These are phyloP conservation scores for Gossypium herbaceum DNA, from an alignment of 345 rosid genomes.

Conservation along the genomic window DNA sequence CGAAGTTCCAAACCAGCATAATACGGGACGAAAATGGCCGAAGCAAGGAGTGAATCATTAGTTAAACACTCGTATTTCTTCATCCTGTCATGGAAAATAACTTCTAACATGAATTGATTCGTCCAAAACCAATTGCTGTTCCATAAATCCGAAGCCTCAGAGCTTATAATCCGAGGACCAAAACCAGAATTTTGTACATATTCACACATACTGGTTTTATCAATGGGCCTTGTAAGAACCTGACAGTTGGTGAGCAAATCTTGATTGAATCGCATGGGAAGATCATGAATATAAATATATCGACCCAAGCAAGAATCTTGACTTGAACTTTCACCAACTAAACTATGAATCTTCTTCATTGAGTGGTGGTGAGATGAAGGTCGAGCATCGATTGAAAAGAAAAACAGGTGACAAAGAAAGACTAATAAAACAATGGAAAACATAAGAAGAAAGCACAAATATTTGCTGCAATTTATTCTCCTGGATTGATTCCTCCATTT, in stretches of 20 bases:
- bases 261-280: constrained; percentile 36
- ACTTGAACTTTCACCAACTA: too few species aligned
- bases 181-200: constrained; percentile 33
- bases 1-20: constrained; percentile 44
- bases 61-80: constrained; percentile 40
- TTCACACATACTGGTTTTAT: constrained; percentile 33
- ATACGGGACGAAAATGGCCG: constrained; percentile 41
- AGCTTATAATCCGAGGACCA: constrained; percentile 29
- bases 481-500: constrained; percentile 9
- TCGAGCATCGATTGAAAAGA: too few species aligned
- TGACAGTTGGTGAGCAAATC: constrained; percentile 32
- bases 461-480: neutral
- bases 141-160: constrained; percentile 18
- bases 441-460: constrained; percentile 13
- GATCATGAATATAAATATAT: constrained; percentile 35
- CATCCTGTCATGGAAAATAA: constrained; percentile 43
- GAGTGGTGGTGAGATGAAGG: neutral
- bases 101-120: constrained; percentile 31
- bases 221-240: constrained; percentile 23
- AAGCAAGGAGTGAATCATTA: constrained; percentile 35
- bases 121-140: constrained; percentile 39
- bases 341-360: too few species aligned
- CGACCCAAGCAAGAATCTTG: constrained; percentile 29
- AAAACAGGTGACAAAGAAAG: too few species aligned
- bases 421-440: neutral